Conservation (phyloP, 371 early-diverging fungal genomes). For the Mucor saturninus region DNA sequence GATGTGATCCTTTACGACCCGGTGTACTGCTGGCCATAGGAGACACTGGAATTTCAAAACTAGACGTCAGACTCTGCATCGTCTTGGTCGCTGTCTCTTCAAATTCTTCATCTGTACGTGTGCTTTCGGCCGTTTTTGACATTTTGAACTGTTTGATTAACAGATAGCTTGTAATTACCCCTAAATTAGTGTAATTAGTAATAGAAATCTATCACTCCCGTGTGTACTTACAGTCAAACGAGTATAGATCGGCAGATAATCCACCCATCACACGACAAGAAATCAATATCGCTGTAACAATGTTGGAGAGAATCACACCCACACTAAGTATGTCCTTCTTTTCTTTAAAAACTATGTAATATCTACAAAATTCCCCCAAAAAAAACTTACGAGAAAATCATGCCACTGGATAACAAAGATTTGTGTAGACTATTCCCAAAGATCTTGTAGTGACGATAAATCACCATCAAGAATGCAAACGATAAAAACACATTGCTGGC, state of each 20-base stretch:
- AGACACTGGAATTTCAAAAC: not conserved
- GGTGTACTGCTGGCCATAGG: not conserved
- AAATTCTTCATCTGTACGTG: not conserved
- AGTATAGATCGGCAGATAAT: constrained; percentile 48
- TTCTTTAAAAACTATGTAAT: no score
- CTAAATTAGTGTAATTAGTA: constrained; percentile 15
- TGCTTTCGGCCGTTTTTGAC: constrained; percentile 11
- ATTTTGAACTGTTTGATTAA: constrained; percentile 44
- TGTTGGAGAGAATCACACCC: constrained; percentile 46
- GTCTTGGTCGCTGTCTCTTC: not conserved
- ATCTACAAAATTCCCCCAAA: no score
- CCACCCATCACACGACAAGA: constrained; percentile 39
- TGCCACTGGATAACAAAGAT: constrained; percentile 40
- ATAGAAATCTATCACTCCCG: not conserved
- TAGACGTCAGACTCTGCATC: not conserved
- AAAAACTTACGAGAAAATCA: constrained; percentile 47
- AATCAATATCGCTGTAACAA: constrained; percentile 45
- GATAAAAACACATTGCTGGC: constrained; percentile 47
- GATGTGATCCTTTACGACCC: not conserved
- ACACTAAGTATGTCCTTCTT: constrained; percentile 20
- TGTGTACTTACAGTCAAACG: constrained; percentile 47
- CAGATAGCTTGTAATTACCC: constrained; percentile 47
- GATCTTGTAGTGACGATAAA: constrained; percentile 42
- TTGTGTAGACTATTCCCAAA: constrained; percentile 45
- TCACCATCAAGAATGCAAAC: constrained; percentile 42